Evolutionary conservation across 2,329 filamentous ascomycete genomes (phyloP), one percentile per base, ranked within the genome.

Genomic region (Colletotrichum sojae): DNA sequence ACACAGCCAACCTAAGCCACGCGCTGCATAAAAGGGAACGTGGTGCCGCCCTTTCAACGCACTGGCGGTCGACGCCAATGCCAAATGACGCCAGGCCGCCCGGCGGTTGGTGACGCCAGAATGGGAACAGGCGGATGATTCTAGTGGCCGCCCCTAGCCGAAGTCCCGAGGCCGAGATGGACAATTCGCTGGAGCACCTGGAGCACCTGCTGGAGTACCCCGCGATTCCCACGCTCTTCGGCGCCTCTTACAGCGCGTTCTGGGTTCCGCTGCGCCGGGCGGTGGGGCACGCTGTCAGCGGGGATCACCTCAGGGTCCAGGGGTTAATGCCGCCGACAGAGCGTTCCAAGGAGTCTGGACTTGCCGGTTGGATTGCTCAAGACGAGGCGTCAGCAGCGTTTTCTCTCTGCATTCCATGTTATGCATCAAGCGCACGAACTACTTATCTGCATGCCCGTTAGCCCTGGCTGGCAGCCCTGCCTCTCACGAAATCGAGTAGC

Each of bases 61-160:
- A 65, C 54, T 65, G 62, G 46, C 48, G 63, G 48, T 39, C 16
- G 55, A 31, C 36, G 22, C 10, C 53, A 57, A 57, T 68, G 59
- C 59, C 36, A 46, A 22, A 63, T 57, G 43, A 67, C 62, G 31
- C 61, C 53, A 40, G 48, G 20, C 22, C 48, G 22, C 36, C 49
- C 39, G 52, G 20, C 55, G 55, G 22, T 58, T 65, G 36, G 53
- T 63, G 64, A 67, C 62, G 51, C 62, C 63, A 61, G 49, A 39
- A 60, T 65, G 15, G 58, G 22, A 61, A 36, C 48, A 54, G 48
- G 54, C 55, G 40, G 54, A 51, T 59, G 43, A 36, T 53, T 31
- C 57, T 56, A 62, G 65, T 54, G 65, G 65, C 69, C 69, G 69
- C 56, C 51, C 31, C 65, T 64, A 71, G 53, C 69, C 69, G 69